phyloP scores from a whole-genome alignment of 164 flowering plant genomes.

The Vitis amurensis region DNA sequence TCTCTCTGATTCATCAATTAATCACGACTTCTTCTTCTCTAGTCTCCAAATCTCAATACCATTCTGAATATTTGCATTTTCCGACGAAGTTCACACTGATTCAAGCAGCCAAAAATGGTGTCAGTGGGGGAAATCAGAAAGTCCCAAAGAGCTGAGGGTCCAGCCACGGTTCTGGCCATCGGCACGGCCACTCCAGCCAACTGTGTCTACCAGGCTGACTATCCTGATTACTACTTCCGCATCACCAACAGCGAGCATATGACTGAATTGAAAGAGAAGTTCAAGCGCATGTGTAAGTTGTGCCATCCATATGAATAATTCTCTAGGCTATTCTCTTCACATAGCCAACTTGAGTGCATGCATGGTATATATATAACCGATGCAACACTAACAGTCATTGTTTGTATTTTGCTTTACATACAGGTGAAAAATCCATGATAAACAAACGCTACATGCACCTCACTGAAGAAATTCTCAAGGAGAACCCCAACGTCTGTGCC shows the following conservation, averaged over 20 bases:
- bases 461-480: slow-evolving; percentile 23
- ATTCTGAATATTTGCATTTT: too few species aligned
- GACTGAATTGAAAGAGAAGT: slow-evolving; percentile 40
- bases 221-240: slow-evolving; percentile 44
- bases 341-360: too few species aligned
- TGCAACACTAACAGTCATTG: too few species aligned
- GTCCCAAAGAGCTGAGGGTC: slow-evolving; percentile 35
- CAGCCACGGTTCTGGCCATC: slow-evolving; percentile 38
- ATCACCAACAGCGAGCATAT: slow-evolving; percentile 45
- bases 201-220: slow-evolving; percentile 30
- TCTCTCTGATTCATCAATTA: not conserved
- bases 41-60: not conserved
- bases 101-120: not conserved
- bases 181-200: slow-evolving; percentile 43
- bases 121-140: slow-evolving; percentile 32
- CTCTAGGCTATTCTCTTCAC: not conserved
- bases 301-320: not conserved
- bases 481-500: slow-evolving; percentile 25
- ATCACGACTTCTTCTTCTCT: not conserved
- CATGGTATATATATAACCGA: too few species aligned
- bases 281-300: slow-evolving; percentile 44
- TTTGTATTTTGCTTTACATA: too few species aligned
- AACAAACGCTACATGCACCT: slow-evolving; percentile 27
- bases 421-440: slow-evolving; percentile 30
- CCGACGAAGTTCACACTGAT: too few species aligned